Base-by-base conservation (phyloP, 2,329 filamentous ascomycete genomes). In the Harringtonia lauricola region DNA sequence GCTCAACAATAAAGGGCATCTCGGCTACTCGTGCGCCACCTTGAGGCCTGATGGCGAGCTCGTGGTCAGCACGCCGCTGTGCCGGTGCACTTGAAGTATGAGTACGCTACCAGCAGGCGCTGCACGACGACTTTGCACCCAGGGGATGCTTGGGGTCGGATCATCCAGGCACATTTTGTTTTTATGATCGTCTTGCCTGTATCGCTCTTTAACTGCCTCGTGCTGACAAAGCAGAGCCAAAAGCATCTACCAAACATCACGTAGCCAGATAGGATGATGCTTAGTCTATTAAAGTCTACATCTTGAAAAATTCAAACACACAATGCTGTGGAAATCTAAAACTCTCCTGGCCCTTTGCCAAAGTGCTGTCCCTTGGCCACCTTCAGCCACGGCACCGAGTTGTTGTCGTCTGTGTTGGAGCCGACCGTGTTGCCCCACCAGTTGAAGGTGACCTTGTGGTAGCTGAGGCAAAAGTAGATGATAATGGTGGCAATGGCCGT, bases 121-220 rank as follows among this genome's bases (percentile, higher is more conserved):
- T 88, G 42, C 90, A 21, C 67, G 85, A 84, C 83, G 83, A 81
- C 8, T 52, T 64, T 90, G 41, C 83, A 84, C 54, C 79, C 74
- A 44, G 86, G 86, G 21, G 86, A 92, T 57, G 86, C 90, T 72
- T 92, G 29, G 82, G 89, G 6, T 84, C 83, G 1, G 90, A 92
- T 52, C 86, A 90, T 54, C 86, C 86, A 86, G 21, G 19, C 18
- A 26, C 8, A 18, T 36, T 36, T 36, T 19, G 7, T 36, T 21
- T 8, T 18, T 36, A 14, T 36, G 8, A n/a, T n/a, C n/a, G n/a
- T n/a, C n/a, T n/a, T n/a, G n/a, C n/a, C n/a, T n/a, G n/a, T n/a
- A n/a, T n/a, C n/a, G n/a, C n/a, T n/a, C n/a, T n/a, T n/a, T n/a
- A n/a, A n/a, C n/a, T n/a, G n/a, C n/a, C n/a, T n/a, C n/a, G n/a